A percentile compares a stretch with the other conserved stretches of the same genome.
These are phyloP conservation scores for Alternaria sp. DNA, from an alignment of 2,329 filamentous ascomycete species.

Conservation along the genomic window DNA sequence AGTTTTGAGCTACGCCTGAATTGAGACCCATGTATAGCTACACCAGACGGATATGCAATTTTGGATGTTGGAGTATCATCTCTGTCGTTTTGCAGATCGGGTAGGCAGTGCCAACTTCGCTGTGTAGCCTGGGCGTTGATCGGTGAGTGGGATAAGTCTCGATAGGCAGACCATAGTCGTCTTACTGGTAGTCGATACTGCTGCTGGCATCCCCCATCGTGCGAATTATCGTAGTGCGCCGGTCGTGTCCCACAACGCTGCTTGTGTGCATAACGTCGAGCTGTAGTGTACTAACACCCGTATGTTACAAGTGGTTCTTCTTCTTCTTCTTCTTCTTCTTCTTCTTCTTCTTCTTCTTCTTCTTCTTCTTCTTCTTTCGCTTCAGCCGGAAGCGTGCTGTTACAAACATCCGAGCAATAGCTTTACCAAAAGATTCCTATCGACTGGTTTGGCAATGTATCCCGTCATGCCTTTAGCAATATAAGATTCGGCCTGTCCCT, in stretches of 20 bases:
- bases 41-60: background rate
- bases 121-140: background rate
- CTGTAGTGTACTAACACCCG: background rate
- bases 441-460: constrained; percentile 65
- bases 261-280: background rate
- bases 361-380: no score
- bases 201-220: no score
- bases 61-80: background rate
- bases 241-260: background rate
- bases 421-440: constrained; percentile 58
- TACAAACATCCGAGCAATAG: constrained; percentile 49
- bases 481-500: constrained; percentile 64
- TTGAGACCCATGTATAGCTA: background rate
- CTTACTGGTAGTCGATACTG: background rate
- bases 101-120: background rate
- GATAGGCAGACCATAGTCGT: background rate
- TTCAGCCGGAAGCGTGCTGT: constrained; percentile 18
- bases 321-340: background rate
- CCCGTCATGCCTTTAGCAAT: constrained; percentile 65
- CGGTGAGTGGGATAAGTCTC: background rate
- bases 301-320: background rate
- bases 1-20: background rate
- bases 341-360: no score
- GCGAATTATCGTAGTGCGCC: background rate
- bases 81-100: background rate